Conservation (phyloP, 2,329 filamentous ascomycete genomes). For the Sclerotinia sclerotiorum region DNA sequence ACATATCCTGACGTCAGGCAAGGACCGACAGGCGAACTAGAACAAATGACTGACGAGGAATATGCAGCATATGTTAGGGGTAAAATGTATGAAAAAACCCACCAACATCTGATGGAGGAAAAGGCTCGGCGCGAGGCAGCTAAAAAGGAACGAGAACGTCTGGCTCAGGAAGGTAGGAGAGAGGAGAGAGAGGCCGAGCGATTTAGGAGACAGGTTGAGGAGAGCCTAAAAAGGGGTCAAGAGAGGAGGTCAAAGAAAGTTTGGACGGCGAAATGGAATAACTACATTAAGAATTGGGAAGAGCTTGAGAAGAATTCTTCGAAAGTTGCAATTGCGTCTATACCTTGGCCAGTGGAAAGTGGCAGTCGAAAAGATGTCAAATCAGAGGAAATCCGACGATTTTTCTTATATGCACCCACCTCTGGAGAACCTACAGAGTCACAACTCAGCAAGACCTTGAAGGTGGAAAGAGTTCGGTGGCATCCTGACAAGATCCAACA, state of each 20-base stretch:
- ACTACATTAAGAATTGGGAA: slow-evolving; percentile 66
- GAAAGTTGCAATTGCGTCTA: slow-evolving; percentile 47
- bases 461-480: slow-evolving; percentile 87
- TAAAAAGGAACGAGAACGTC: slow-evolving; percentile 49
- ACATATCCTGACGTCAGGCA: slow-evolving; percentile 59
- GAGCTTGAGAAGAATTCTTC: slow-evolving; percentile 45
- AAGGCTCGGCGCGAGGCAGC: slow-evolving; percentile 60
- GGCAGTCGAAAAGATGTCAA: slow-evolving; percentile 56
- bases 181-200: slow-evolving; percentile 43
- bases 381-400: slow-evolving; percentile 57
- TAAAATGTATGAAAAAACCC: slow-evolving; percentile 94
- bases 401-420: slow-evolving; percentile 56
- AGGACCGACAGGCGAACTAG: slow-evolving; percentile 57
- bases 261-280: slow-evolving; percentile 62
- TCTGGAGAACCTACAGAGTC: slow-evolving; percentile 36
- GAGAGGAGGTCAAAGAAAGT: slow-evolving; percentile 53
- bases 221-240: slow-evolving; percentile 65
- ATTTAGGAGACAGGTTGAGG: slow-evolving; percentile 66
- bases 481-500: slow-evolving; percentile 98
- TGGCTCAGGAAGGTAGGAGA: slow-evolving; percentile 43
- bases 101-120: slow-evolving; percentile 80
- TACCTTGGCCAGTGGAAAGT: slow-evolving; percentile 66
- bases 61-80: slow-evolving; percentile 82
- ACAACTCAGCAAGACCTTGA: slow-evolving; percentile 57
- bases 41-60: slow-evolving; percentile 89